Percentiles rank a stretch among this genome's conserved stretches.
phyloP scores from a whole-genome alignment of 352 stramenopile species.

The Pythium monospermum region DNA sequence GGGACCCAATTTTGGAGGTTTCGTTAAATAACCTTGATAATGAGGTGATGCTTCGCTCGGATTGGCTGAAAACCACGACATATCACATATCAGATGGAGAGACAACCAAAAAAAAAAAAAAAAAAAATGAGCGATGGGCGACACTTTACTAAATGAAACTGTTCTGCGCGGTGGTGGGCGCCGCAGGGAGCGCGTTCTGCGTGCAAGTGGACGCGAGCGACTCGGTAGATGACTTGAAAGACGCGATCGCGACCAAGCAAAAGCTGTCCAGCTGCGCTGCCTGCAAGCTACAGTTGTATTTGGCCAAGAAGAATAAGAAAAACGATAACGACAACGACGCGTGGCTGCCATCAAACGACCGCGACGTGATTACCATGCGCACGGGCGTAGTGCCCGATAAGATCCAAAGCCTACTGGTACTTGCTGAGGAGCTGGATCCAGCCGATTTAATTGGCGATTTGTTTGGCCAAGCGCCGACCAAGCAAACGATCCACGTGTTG shows the following conservation, averaged over 20 bases:
- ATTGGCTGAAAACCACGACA: too few species aligned
- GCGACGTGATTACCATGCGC: not conserved
- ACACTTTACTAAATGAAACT: too few species aligned
- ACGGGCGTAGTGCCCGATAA: not conserved
- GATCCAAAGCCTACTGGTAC: not conserved
- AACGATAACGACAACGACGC: not conserved
- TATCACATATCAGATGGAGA: too few species aligned
- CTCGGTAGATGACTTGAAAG: constrained; percentile 16
- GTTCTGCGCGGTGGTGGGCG: constrained; percentile 19
- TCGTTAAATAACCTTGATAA: too few species aligned
- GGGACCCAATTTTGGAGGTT: too few species aligned
- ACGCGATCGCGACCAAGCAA: not conserved
- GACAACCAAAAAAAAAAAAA: too few species aligned
- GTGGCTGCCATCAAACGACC: not conserved
- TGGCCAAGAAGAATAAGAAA: not conserved
- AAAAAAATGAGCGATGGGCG: too few species aligned
- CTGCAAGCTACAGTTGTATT: not conserved
- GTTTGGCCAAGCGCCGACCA: not conserved
- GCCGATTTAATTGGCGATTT: not conserved
- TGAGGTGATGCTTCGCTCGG: too few species aligned
- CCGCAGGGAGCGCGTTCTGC: constrained; percentile 11
- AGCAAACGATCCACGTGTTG: not conserved
- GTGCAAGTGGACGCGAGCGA: constrained; percentile 13
- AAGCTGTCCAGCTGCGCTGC: not conserved
- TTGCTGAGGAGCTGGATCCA: not conserved